These are phyloP conservation scores for Microthyrium microscopicum DNA, from an alignment of 2,329 filamentous ascomycete genomes.

Conservation along the genomic window DNA sequence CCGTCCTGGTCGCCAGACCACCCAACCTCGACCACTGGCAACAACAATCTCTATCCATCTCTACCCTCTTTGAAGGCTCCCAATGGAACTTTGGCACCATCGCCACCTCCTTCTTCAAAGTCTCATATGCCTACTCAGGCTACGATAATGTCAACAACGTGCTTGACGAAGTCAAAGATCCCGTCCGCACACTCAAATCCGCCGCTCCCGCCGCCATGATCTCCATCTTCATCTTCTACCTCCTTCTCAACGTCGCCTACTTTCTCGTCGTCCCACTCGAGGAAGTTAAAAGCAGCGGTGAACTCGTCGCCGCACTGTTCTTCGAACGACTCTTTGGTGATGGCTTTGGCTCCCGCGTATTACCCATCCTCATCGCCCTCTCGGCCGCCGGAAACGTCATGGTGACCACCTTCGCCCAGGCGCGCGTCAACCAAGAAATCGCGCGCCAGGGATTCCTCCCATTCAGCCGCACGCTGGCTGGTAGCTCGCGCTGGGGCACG, in stretches of 20 bases:
- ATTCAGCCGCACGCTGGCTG: slow-evolving; percentile 42
- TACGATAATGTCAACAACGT: slow-evolving; percentile 47
- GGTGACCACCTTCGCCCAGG: slow-evolving; percentile 23
- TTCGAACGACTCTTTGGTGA: slow-evolving; percentile 8
- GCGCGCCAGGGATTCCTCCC: slow-evolving; percentile 56
- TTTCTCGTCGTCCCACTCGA: slow-evolving; percentile 8
- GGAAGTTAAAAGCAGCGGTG: slow-evolving; percentile 6
- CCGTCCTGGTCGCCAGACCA: slow-evolving; percentile 33
- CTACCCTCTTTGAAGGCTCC: slow-evolving; percentile 7
- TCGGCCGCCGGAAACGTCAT: slow-evolving; percentile 9
- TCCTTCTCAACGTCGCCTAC: slow-evolving; percentile 8
- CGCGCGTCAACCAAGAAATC: slow-evolving; percentile 55
- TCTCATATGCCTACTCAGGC: slow-evolving; percentile 54
- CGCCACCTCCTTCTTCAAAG: slow-evolving; percentile 48
- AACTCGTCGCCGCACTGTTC: slow-evolving; percentile 8
- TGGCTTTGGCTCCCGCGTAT: slow-evolving; percentile 2
- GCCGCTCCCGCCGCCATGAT: slow-evolving; percentile 46
- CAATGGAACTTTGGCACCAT: slow-evolving; percentile 7
- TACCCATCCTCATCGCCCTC: slow-evolving; percentile 7
- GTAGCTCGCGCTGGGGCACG: slow-evolving; percentile 48
- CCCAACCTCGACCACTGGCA: slow-evolving; percentile 12
- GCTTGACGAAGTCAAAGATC: slow-evolving; percentile 48
- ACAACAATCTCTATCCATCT: slow-evolving; percentile 1
- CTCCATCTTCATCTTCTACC: slow-evolving; percentile 13
- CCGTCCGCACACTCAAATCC: slow-evolving; percentile 45